phyloP scores from a whole-genome alignment of 1,139 yeast genomes.

The Suhomyces maxii region DNA sequence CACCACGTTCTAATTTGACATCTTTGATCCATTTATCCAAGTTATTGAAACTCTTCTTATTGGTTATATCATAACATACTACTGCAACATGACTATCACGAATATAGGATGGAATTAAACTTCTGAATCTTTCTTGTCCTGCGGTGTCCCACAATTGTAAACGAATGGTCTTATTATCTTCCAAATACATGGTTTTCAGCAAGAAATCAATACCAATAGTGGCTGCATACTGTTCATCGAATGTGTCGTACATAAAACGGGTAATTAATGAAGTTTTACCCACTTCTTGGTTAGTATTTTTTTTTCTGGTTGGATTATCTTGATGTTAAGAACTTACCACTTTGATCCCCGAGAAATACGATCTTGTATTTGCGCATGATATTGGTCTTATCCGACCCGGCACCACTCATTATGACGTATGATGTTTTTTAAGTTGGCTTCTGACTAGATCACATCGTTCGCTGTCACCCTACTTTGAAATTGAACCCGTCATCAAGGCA shows the following conservation, averaged over 20 bases:
- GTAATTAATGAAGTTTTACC: conserved; percentile 96
- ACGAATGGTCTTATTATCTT: conserved; percentile 55
- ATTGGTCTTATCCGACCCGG: conserved; percentile 11
- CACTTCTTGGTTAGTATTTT: conserved; percentile 41
- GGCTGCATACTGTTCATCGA: conserved; percentile 93
- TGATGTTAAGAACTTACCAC: conserved; percentile 49
- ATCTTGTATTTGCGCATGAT: conserved; percentile 76
- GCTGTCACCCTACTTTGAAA: background rate
- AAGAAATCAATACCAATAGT: conserved; percentile 96
- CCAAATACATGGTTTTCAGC: conserved; percentile 70
- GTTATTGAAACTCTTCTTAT: conserved; percentile 75
- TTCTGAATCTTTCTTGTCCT: conserved; percentile 62
- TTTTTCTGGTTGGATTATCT: background rate
- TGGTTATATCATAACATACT: conserved; percentile 90
- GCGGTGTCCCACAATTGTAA: conserved; percentile 60
- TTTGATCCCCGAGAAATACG: conserved; percentile 96
- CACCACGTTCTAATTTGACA: conserved; percentile 74
- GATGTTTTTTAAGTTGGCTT: background rate
- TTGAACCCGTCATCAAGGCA: background rate
- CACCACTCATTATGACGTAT: conserved; percentile 2
- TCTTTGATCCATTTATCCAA: conserved; percentile 54
- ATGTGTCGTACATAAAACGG: conserved; percentile 97
- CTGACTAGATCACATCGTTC: background rate
- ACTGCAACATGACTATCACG: conserved; percentile 98
- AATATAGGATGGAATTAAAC: conserved; percentile 77